These are phyloP conservation scores for Auriscalpium microsporum DNA, from an alignment of 768 basidiomycete genomes.

Conservation along the genomic window DNA sequence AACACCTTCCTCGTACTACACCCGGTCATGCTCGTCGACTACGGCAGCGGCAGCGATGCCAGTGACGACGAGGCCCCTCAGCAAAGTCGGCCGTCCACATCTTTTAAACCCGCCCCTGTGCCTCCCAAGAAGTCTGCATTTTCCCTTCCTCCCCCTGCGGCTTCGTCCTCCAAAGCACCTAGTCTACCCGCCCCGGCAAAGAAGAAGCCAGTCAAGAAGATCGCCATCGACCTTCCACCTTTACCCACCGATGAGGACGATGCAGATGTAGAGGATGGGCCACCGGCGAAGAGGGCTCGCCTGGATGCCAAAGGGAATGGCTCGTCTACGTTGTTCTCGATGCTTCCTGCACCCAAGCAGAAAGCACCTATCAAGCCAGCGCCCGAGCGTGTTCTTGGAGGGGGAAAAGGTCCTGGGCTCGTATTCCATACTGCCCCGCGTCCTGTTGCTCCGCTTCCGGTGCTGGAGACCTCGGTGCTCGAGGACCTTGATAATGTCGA, in stretches of 20 bases:
- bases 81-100: conserved; percentile 1
- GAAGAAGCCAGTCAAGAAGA: conserved; percentile 48
- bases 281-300: conserved; percentile 51
- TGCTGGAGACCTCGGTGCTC: too few relatives aligned
- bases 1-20: neutral
- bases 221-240: conserved; percentile 50
- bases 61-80: conserved; percentile 37
- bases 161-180: conserved; percentile 16
- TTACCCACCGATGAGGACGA: conserved; percentile 31
- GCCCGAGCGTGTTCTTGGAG: conserved; percentile 54
- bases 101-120: conserved; percentile 13
- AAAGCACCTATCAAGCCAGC: conserved; percentile 32
- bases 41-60: conserved; percentile 65
- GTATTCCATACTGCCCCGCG: conserved; percentile 38
- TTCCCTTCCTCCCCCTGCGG: conserved; percentile 29
- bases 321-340: conserved; percentile 53
- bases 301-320: conserved; percentile 45
- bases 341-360: conserved; percentile 71
- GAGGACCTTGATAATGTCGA: too few relatives aligned
- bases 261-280: conserved; percentile 32
- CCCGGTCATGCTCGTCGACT: conserved; percentile 58
- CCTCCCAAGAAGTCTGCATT: conserved; percentile 25
- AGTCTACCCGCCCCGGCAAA: conserved; percentile 34
- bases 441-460: too few relatives aligned
- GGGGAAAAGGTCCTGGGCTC: conserved; percentile 52